These are phyloP conservation scores for Ilyonectria robusta DNA, from an alignment of 2,329 filamentous ascomycete species.

Conservation along the genomic window DNA sequence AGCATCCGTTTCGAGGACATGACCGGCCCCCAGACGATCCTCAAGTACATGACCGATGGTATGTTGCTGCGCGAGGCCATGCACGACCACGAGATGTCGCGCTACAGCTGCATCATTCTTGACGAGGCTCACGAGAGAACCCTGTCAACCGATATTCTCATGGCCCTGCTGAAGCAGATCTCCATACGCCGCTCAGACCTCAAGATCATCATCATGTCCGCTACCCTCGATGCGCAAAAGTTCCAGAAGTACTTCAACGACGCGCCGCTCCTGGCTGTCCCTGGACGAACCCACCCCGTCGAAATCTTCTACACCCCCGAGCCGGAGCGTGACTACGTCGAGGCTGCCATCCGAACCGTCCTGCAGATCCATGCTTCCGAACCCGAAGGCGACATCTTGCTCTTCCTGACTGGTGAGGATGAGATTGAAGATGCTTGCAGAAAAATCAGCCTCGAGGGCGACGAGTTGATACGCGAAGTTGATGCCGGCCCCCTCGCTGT, in stretches of 20 bases:
- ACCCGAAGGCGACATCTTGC: conserved; percentile 89
- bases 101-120: conserved; percentile 98
- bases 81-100: conserved; percentile 91
- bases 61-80: conserved; percentile 98
- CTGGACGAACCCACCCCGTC: conserved; percentile 94
- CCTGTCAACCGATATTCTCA: conserved; percentile 95
- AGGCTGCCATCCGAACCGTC: conserved; percentile 94
- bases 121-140: conserved; percentile 99
- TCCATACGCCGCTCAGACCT: conserved; percentile 86
- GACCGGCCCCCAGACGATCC: conserved; percentile 87
- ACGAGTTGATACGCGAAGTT: conserved; percentile 92
- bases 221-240: conserved; percentile 96
- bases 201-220: conserved; percentile 99
- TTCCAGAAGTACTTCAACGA: conserved; percentile 98
- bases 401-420: conserved; percentile 98
- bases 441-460: conserved; percentile 90
- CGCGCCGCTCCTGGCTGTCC: conserved; percentile 92
- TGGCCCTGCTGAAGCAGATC: conserved; percentile 95
- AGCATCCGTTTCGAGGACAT: conserved; percentile 99
- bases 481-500: conserved; percentile 91
- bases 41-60: conserved; percentile 99
- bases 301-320: conserved; percentile 99
- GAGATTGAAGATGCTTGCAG: conserved; percentile 97
- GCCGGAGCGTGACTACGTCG: conserved; percentile 95
- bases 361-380: conserved; percentile 97